These are phyloP conservation scores for Plasmodium cynomolgi DNA, from an alignment of 169 alveolate species.

Conservation along the genomic window DNA sequence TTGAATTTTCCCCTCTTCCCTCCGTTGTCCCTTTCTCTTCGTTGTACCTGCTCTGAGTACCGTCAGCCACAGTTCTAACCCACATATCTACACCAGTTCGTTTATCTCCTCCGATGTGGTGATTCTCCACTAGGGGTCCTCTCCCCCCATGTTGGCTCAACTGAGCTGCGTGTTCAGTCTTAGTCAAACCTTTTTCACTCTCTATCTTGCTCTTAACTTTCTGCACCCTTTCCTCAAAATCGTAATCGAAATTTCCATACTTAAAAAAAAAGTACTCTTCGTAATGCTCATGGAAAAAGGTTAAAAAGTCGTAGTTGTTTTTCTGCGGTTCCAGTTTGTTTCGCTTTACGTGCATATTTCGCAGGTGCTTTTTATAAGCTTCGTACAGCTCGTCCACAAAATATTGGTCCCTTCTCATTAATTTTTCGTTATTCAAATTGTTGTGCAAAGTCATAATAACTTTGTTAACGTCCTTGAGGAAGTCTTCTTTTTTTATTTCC, in stretches of 20 bases:
- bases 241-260: conserved; percentile 41
- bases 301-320: conserved; percentile 69
- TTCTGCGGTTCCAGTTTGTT: conserved; percentile 69
- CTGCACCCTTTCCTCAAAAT: conserved; percentile 43
- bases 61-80: not conserved
- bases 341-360: conserved; percentile 44
- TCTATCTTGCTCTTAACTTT: conserved; percentile 3
- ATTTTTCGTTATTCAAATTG: conserved; percentile 48
- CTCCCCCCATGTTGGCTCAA: not conserved
- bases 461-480: conserved; percentile 38
- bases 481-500: conserved; percentile 14
- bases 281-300: conserved; percentile 67
- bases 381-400: conserved; percentile 63
- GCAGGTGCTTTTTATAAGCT: conserved; percentile 53
- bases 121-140: not conserved
- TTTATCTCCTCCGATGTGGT: not conserved
- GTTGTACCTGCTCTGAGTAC: not conserved
- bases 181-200: not conserved
- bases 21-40: not conserved
- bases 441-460: conserved; percentile 68
- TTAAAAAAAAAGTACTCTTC: conserved; percentile 59
- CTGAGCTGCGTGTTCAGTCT: not conserved
- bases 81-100: not conserved
- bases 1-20: not conserved
- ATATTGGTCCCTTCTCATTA: conserved; percentile 41